Evolutionary conservation across 129 eudicot species (phyloP).

Genomic region (Ambrosia artemisiifolia): DNA sequence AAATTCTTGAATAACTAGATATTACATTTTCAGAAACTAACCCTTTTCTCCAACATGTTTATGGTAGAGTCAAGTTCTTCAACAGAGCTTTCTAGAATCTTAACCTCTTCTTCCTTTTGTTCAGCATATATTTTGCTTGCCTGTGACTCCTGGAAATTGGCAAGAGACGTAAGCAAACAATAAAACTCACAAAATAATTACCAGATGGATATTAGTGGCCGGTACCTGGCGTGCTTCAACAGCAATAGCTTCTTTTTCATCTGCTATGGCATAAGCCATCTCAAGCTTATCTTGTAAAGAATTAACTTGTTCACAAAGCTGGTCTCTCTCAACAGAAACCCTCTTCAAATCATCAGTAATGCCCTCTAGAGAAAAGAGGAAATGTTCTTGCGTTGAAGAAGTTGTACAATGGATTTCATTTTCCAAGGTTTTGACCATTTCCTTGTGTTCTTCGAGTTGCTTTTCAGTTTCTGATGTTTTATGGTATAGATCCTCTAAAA

Average conservation of each 20-base stretch:
- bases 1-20: not conserved
- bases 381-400: slow-evolving; percentile 47
- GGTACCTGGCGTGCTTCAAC: slow-evolving; percentile 85
- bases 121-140: slow-evolving; percentile 76
- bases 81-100: slow-evolving; percentile 71
- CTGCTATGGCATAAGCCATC: slow-evolving; percentile 68
- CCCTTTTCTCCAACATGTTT: slow-evolving; percentile 79
- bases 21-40: slow-evolving; percentile 23
- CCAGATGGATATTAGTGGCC: not conserved
- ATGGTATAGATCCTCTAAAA: slow-evolving; percentile 54
- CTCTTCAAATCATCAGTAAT: slow-evolving; percentile 51
- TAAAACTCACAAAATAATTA: not conserved
- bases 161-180: slow-evolving; percentile 6
- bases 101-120: slow-evolving; percentile 90
- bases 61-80: slow-evolving; percentile 84
- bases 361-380: slow-evolving; percentile 45
- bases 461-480: slow-evolving; percentile 63
- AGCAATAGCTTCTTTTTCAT: slow-evolving; percentile 86
- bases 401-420: slow-evolving; percentile 48
- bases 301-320: slow-evolving; percentile 47
- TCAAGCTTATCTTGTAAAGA: slow-evolving; percentile 66
- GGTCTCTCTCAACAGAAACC: slow-evolving; percentile 61
- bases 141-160: slow-evolving; percentile 57
- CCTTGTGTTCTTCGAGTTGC: slow-evolving; percentile 63
- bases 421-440: slow-evolving; percentile 59